Conservation (phyloP, 129 eudicot species). For the Solidago caesia region DNA sequence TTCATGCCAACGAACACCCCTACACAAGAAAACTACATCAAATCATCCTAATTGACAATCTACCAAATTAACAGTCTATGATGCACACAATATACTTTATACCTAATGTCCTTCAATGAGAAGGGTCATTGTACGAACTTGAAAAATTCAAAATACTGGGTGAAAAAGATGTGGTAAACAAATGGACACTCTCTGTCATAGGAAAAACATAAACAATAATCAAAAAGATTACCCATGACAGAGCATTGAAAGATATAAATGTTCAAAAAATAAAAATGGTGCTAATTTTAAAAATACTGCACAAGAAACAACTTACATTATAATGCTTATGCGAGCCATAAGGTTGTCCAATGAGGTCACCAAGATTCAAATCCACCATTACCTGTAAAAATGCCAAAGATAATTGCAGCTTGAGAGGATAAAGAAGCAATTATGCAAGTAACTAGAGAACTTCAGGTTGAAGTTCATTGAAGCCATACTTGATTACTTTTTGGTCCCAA, state of each 20-base stretch:
- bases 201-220: neutral
- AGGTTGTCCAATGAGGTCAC: constrained; percentile 76
- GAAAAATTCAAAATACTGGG: neutral
- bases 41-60: neutral
- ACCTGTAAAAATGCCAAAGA: constrained; percentile 46
- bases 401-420: constrained; percentile 10
- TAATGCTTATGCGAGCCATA: constrained; percentile 86
- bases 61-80: neutral
- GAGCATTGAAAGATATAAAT: neutral
- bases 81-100: neutral
- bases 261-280: neutral
- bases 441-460: neutral
- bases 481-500: constrained; percentile 77
- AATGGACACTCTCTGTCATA: neutral
- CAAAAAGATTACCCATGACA: neutral
- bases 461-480: constrained; percentile 43
- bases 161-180: neutral
- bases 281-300: neutral
- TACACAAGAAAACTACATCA: neutral
- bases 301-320: constrained; percentile 41
- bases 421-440: neutral
- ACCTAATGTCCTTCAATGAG: neutral
- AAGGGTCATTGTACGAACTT: constrained; percentile 1
- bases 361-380: constrained; percentile 58
- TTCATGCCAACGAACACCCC: neutral